Percentiles rank a stretch among this genome's conserved stretches.
Conservation (phyloP, 2,329 filamentous ascomycete species). For the Rhexocercosporidium sp. region DNA sequence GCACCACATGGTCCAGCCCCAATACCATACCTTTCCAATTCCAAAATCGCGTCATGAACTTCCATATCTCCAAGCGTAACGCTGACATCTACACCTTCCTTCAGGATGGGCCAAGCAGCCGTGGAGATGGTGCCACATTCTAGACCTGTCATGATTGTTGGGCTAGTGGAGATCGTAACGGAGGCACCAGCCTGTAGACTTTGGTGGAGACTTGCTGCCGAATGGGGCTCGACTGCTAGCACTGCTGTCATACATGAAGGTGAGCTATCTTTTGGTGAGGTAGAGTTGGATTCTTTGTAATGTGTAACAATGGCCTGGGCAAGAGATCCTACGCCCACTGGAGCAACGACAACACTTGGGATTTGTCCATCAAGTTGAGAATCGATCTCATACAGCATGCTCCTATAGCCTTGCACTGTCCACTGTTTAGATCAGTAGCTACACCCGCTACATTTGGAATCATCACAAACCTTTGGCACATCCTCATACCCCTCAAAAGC, state of each 20-base stretch:
- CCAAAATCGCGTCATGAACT: conserved; percentile 47
- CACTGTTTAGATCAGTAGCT: conserved; percentile 47
- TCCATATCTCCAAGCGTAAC: conserved; percentile 51
- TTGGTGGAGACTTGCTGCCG: conserved; percentile 61
- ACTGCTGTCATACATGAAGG: conserved; percentile 45
- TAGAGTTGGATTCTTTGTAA: conserved; percentile 52
- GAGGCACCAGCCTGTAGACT: conserved; percentile 50
- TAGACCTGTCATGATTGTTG: conserved; percentile 56
- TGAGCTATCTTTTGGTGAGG: background rate
- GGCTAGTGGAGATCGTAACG: conserved; percentile 45
- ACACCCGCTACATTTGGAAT: background rate
- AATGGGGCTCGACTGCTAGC: conserved; percentile 73
- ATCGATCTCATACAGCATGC: conserved; percentile 70
- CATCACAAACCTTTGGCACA: conserved; percentile 53
- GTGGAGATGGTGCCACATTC: conserved; percentile 55
- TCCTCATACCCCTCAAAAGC: conserved; percentile 69
- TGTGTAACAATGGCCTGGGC: conserved; percentile 73
- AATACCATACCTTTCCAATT: conserved; percentile 45
- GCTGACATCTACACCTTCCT: conserved; percentile 49
- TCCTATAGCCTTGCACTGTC: conserved; percentile 79
- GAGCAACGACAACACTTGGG: conserved; percentile 50
- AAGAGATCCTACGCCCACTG: conserved; percentile 75
- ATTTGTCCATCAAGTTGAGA: conserved; percentile 53
- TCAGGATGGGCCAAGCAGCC: conserved; percentile 52
- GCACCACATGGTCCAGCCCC: conserved; percentile 57